Evolutionary conservation across 2,329 filamentous ascomycete species (phyloP).

Genomic region (Sporothrix luriei): DNA sequence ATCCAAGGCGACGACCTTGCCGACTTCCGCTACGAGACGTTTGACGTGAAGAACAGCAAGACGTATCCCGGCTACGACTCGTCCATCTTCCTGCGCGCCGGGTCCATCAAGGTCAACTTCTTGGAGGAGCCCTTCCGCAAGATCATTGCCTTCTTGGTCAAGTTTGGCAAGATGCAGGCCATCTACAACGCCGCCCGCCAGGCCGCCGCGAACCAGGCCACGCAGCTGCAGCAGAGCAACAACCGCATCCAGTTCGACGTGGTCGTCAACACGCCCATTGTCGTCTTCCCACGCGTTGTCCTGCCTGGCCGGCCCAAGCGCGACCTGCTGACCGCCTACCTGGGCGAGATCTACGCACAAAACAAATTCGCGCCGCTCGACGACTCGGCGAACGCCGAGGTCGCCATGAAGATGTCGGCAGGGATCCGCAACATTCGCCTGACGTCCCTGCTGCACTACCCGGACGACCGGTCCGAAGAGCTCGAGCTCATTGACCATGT

Average conservation of each 20-base stretch:
- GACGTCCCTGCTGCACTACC: slow-evolving; percentile 85
- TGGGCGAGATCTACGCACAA: slow-evolving; percentile 96
- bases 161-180: slow-evolving; percentile 99
- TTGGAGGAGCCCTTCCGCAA: slow-evolving; percentile 96
- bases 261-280: slow-evolving; percentile 89
- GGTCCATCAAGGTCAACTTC: slow-evolving; percentile 96
- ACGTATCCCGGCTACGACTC: slow-evolving; percentile 94
- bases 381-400: slow-evolving; percentile 69
- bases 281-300: slow-evolving; percentile 85
- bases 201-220: slow-evolving; percentile 90
- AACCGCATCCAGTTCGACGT: slow-evolving; percentile 93
- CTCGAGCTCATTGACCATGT: slow-evolving; percentile 97
- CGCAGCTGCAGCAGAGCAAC: slow-evolving; percentile 85
- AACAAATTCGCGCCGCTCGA: slow-evolving; percentile 88
- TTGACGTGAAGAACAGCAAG: slow-evolving; percentile 69
- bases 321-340: slow-evolving; percentile 86
- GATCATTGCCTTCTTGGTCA: slow-evolving; percentile 96
- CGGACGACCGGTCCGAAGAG: slow-evolving; percentile 72
- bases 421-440: slow-evolving; percentile 91
- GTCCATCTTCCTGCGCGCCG: slow-evolving; percentile 84
- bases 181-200: slow-evolving; percentile 96
- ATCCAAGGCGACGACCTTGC: slow-evolving; percentile 95
- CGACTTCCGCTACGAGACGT: slow-evolving; percentile 97
- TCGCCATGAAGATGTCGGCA: slow-evolving; percentile 85
- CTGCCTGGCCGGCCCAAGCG: slow-evolving; percentile 68